These are phyloP conservation scores for Malassezia sympodialis DNA, from an alignment of 1,284 basidiomycete genomes.

Conservation along the genomic window DNA sequence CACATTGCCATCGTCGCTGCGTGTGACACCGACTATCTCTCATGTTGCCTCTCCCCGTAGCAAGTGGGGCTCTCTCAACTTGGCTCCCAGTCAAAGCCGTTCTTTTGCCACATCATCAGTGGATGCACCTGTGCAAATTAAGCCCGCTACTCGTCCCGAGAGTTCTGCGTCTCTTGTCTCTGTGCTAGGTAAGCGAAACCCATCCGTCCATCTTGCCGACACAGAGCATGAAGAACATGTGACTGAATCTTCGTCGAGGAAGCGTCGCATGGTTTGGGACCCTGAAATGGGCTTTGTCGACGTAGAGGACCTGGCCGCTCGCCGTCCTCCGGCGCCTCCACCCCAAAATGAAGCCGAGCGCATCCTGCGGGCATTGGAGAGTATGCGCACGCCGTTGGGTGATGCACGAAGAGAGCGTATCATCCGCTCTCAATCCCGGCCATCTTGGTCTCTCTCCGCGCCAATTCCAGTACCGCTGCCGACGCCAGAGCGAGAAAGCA, in stretches of 20 bases:
- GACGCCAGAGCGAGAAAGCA: slow-evolving; percentile 1
- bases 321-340: slow-evolving; percentile 30
- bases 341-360: slow-evolving; percentile 50
- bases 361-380: slow-evolving; percentile 49
- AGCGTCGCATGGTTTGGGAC: slow-evolving; percentile 43
- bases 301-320: slow-evolving; percentile 32
- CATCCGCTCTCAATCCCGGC: slow-evolving; percentile 12
- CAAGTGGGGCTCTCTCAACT: slow-evolving; percentile 34
- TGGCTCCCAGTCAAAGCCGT: slow-evolving; percentile 23
- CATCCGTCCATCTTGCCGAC: not conserved
- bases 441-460: slow-evolving; percentile 13
- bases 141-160: not conserved
- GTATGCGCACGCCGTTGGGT: slow-evolving; percentile 41
- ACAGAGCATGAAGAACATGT: not conserved
- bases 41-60: slow-evolving; percentile 9
- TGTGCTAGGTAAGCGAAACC: slow-evolving; percentile 15
- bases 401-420: slow-evolving; percentile 25
- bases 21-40: not conserved
- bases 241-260: slow-evolving; percentile 15
- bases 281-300: slow-evolving; percentile 39
- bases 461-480: slow-evolving; percentile 19
- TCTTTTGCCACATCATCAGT: not conserved
- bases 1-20: slow-evolving; percentile 14
- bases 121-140: not conserved
- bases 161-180: not conserved